Evolutionary conservation across 371 early-diverging fungal genomes (phyloP).

Genomic region (Batkoa obscura): DNA sequence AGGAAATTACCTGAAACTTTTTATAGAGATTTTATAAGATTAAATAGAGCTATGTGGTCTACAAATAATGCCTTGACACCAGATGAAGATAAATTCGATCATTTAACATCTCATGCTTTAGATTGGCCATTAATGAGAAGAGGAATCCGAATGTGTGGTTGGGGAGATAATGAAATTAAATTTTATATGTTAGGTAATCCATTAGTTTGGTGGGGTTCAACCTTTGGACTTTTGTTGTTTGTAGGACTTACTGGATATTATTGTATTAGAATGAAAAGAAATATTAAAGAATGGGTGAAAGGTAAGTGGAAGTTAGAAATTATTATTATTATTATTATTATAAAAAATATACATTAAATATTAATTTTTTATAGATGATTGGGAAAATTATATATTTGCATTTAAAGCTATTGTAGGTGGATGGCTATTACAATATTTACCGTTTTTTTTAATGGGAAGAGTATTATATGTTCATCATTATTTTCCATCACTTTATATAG

Average conservation of each 20-base stretch:
- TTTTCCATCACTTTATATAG: constrained; percentile 94
- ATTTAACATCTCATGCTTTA: constrained; percentile 69
- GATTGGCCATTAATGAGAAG: constrained; percentile 89
- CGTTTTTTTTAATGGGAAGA: constrained; percentile 95
- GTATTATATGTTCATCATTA: constrained; percentile 97
- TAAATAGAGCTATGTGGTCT: constrained; percentile 95
- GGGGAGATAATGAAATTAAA: constrained; percentile 84
- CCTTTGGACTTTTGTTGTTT: constrained; percentile 37
- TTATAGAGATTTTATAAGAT: constrained; percentile 69
- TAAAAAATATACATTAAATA: background rate
- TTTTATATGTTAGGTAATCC: constrained; percentile 95
- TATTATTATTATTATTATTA: background rate
- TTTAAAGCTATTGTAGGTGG: constrained; percentile 60
- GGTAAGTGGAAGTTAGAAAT: background rate
- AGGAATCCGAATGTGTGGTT: constrained; percentile 96
- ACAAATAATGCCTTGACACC: constrained; percentile 96
- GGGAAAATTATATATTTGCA: constrained; percentile 56
- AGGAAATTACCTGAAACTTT: constrained; percentile 42
- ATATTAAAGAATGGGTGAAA: constrained; percentile 32
- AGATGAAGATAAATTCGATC: constrained; percentile 89
- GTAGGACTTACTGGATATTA: constrained; percentile 23
- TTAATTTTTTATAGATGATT: constrained; percentile 24
- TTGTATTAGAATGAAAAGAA: constrained; percentile 44
- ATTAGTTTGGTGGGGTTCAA: constrained; percentile 79
- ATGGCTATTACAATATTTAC: constrained; percentile 92